Base-by-base conservation (phyloP, 1,139 yeast genomes). In the Suhomyces yuchorum region DNA sequence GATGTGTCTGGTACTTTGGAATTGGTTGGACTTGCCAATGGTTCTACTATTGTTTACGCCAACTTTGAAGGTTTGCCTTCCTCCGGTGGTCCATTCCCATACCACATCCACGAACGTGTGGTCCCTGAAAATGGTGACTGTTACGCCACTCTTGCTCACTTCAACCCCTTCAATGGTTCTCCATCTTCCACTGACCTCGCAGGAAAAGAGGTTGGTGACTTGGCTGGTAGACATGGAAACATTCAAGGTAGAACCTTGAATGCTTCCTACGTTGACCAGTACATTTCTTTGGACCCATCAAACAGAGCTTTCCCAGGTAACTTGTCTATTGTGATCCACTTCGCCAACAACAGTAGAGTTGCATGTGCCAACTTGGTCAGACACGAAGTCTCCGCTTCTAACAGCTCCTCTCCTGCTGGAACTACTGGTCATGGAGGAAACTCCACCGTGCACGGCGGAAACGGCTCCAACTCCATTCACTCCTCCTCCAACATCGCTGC, bases 291-390 rank as follows among this genome's bases (percentile, higher is more conserved):
- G 61, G 65, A 73, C 60, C 61, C 68, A 6, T 53, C 56, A 4
- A 61, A 66, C 55, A 53, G 60, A 35, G 76, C 77, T 22, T 73
- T 45, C 53, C 57, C 72, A 50, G 78, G 77, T 34, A 63, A 63
- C 42, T 62, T 70, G 46, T 68, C 76, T 3, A 67, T 75, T 37
- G 77, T 72, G 39, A 59, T 74, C 43, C 77, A 73, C 56, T 67
- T 59, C 47, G 52, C 53, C 44, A 60, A 72, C 56, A 62, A 61
- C 50, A 50, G 69, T 38, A 66, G 77, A 59, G 54, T 71, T 43
- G 70, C 74, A 2, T 75, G 79, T 61, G 75, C 78, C 26, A 73
- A 74, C 59, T 37, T 37, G 39, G 63, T 74, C 48, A 65, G 70
- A 30, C 43, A 51, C 47, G 60, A 26, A 26, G 30, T 26, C 30